Conservation (phyloP, 2,329 filamentous ascomycete species). For the Paramyrothecium sp. region DNA sequence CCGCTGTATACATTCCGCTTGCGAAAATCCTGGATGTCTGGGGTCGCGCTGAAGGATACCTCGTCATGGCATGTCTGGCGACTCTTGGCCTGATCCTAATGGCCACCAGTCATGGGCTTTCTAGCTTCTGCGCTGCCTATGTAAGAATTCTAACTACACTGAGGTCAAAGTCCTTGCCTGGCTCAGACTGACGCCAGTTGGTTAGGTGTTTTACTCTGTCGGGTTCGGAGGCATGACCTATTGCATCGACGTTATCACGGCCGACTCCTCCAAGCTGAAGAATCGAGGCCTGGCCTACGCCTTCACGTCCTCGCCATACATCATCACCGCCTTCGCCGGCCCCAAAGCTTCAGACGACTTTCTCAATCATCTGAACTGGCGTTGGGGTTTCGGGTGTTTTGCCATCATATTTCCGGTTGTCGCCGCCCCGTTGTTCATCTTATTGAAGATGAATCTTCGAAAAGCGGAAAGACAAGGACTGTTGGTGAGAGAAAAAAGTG, state of each 20-base stretch:
- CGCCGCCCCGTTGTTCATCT: slow-evolving; percentile 48
- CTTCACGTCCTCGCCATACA: slow-evolving; percentile 39
- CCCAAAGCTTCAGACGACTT: slow-evolving; percentile 21
- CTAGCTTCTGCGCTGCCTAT: slow-evolving; percentile 50
- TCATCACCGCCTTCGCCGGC: slow-evolving; percentile 44
- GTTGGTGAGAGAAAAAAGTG: slow-evolving; percentile 30
- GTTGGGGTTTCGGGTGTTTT: slow-evolving; percentile 52
- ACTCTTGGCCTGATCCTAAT: slow-evolving; percentile 57
- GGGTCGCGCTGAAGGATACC: slow-evolving; percentile 60
- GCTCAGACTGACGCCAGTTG: neutral
- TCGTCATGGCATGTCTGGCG: slow-evolving; percentile 49
- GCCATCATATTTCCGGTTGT: slow-evolving; percentile 55
- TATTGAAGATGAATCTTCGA: slow-evolving; percentile 51
- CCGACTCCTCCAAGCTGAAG: slow-evolving; percentile 53
- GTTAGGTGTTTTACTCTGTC: slow-evolving; percentile 58
- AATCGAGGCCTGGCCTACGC: slow-evolving; percentile 37
- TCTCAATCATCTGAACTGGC: slow-evolving; percentile 21
- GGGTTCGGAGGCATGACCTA: slow-evolving; percentile 62
- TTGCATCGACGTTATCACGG: slow-evolving; percentile 61
- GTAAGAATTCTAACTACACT: slow-evolving; percentile 17
- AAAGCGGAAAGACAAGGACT: slow-evolving; percentile 51
- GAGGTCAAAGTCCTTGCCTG: no score
- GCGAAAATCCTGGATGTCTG: slow-evolving; percentile 63
- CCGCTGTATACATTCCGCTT: slow-evolving; percentile 60
- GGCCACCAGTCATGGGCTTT: slow-evolving; percentile 48